Base-by-base conservation (phyloP, 78 protist species). In the Diacronema lutheri region DNA sequence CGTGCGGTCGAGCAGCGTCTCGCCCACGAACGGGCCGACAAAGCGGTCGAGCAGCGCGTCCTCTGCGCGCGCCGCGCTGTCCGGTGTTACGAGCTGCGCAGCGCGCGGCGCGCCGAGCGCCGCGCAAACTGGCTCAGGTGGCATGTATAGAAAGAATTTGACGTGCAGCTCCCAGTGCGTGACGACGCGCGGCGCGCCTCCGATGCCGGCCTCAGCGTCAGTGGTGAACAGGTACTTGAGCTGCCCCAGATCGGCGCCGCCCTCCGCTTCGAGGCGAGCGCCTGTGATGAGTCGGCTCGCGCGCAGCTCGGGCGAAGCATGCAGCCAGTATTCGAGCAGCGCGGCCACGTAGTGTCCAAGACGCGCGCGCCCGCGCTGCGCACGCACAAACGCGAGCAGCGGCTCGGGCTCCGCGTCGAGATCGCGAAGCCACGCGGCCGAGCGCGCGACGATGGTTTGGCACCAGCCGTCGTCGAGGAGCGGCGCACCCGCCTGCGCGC, bases 1-100 rank as follows among this genome's bases (percentile, higher is more conserved):
- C 77, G 3, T n/a, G 9, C 77, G 77, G 14, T 69, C 41, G 35
- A 69, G 77, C 33, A 69, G 50, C 10, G 37, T 69, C 31, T 69
- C 77, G 26, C 77, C 77, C 14, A 69, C 10, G n/a, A 69, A 69
- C 46, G 77, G 77, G 21, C 77, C 77, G 37, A 69, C 77, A 31
- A 13, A 69, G 16, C 33, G 29, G 37, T 20, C 77, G 56, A 69
- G 55, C 26, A 6, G 56, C 44, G 16, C 73, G 25, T n/a, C n/a
- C n/a, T n/a, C n/a, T n/a, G n/a, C n/a, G n/a, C n/a, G n/a, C n/a
- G n/a, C n/a, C n/a, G n/a, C n/a, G n/a, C n/a, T n/a, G n/a, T n/a
- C n/a, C n/a, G n/a, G n/a, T n/a, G n/a, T n/a, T n/a, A n/a, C n/a
- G n/a, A n/a, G n/a, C n/a, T n/a, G n/a, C n/a, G n/a, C n/a, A n/a